Conservation (phyloP, 192 early-diverging fungal genomes). For the Mortierella antarctica region DNA sequence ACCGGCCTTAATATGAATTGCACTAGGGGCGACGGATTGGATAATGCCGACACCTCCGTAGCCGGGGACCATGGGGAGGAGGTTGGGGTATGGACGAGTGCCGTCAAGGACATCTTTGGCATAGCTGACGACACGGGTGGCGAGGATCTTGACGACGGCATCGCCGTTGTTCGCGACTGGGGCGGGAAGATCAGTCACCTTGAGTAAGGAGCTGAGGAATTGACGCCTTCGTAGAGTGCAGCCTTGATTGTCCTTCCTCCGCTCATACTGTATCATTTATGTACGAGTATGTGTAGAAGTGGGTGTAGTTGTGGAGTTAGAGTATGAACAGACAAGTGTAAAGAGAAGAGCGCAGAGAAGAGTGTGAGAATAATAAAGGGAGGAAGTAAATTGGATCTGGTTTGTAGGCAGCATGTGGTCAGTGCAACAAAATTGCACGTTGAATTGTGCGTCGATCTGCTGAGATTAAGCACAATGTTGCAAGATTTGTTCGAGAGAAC, state of each 20-base stretch:
- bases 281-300: too few relatives aligned
- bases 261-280: too few relatives aligned
- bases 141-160: conserved; percentile 45
- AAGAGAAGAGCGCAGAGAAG: too few relatives aligned
- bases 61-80: conserved; percentile 45
- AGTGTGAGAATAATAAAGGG: too few relatives aligned
- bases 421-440: too few relatives aligned
- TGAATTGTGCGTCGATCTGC: too few relatives aligned
- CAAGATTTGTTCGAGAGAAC: too few relatives aligned
- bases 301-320: too few relatives aligned
- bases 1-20: conserved; percentile 22
- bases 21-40: conserved; percentile 26
- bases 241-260: conserved; percentile 36
- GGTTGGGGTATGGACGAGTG: conserved; percentile 20
- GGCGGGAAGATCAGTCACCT: conserved; percentile 10
- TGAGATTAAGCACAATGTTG: too few relatives aligned
- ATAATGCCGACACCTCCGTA: conserved; percentile 37
- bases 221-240: conserved; percentile 21
- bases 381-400: too few relatives aligned
- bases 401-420: too few relatives aligned
- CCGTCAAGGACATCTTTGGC: conserved; percentile 28
- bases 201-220: conserved; percentile 9
- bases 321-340: too few relatives aligned
- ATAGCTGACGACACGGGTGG: conserved; percentile 36
- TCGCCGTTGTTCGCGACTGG: conserved; percentile 33